These are phyloP conservation scores for Oligophagozyma castellii DNA, from an alignment of 1,139 yeast genomes.

Conservation along the genomic window DNA sequence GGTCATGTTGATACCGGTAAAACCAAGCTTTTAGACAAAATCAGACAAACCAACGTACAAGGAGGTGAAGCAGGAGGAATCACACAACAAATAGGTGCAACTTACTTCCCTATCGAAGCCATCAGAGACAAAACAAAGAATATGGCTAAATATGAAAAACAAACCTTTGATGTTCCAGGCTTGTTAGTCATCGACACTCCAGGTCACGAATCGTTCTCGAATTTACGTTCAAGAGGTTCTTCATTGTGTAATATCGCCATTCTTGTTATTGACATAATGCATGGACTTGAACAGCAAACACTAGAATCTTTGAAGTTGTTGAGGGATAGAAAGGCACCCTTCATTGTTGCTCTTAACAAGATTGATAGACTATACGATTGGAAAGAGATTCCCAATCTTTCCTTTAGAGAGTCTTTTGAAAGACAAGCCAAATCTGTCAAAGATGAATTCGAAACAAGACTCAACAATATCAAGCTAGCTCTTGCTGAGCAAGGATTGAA, in stretches of 20 bases:
- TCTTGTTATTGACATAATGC: conserved; percentile 96
- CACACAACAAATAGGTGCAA: conserved; percentile 99
- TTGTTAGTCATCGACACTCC: conserved; percentile 93
- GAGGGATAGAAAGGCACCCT: conserved; percentile 96
- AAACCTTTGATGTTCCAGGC: conserved; percentile 91
- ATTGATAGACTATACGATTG: conserved; percentile 95
- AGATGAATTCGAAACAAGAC: conserved; percentile 82
- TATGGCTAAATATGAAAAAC: conserved; percentile 78
- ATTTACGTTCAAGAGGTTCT: conserved; percentile 96
- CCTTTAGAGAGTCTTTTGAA: conserved; percentile 87
- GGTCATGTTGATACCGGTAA: conserved; percentile 99
- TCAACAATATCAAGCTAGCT: conserved; percentile 74
- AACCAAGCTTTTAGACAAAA: conserved; percentile 87
- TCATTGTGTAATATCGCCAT: conserved; percentile 98
- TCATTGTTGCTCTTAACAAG: conserved; percentile 90
- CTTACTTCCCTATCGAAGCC: conserved; percentile 95
- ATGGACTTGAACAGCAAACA: conserved; percentile 96
- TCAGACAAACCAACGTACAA: conserved; percentile 97
- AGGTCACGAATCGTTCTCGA: conserved; percentile 98
- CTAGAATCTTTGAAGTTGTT: conserved; percentile 82
- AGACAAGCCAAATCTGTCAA: conserved; percentile 75
- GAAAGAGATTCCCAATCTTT: conserved; percentile 79
- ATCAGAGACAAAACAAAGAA: conserved; percentile 82
- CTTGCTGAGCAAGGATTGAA: conserved; percentile 97
- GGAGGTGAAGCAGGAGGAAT: conserved; percentile 99